These are phyloP conservation scores for Sugiyamaella japonica DNA, from an alignment of 1,139 yeast genomes.

Conservation along the genomic window DNA sequence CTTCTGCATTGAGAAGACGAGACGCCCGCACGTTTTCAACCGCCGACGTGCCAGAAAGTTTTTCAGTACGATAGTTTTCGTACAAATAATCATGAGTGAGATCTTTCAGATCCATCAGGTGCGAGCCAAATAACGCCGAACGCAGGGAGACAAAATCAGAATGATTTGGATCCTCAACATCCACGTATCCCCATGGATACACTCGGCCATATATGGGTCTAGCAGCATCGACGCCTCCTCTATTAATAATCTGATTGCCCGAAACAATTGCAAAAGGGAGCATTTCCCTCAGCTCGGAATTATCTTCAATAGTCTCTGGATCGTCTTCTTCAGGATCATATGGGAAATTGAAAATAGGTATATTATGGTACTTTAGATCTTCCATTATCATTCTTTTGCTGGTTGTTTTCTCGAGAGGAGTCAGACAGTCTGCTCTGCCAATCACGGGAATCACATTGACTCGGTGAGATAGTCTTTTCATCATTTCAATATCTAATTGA, in stretches of 20 bases:
- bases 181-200: conserved; percentile 91
- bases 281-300: conserved; percentile 65
- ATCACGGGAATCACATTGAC: conserved; percentile 87
- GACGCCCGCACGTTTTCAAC: conserved; percentile 30
- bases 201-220: conserved; percentile 87
- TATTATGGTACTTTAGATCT: conserved; percentile 73
- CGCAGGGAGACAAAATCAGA: conserved; percentile 78
- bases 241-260: conserved; percentile 60
- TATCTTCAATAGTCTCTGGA: conserved; percentile 74
- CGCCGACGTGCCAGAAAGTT: conserved; percentile 50
- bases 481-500: conserved; percentile 71
- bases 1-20: conserved; percentile 41
- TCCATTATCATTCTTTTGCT: conserved; percentile 65
- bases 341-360: conserved; percentile 83
- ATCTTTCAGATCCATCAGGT: conserved; percentile 85
- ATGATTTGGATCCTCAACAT: conserved; percentile 76
- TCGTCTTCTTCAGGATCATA: conserved; percentile 64
- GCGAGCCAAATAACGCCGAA: conserved; percentile 78
- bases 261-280: conserved; percentile 88
- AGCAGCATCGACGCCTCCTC: conserved; percentile 49
- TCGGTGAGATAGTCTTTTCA: conserved; percentile 70
- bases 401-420: conserved; percentile 65
- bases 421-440: conserved; percentile 81
- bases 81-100: conserved; percentile 87
- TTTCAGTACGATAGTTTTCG: conserved; percentile 88